These are phyloP conservation scores for Larix kaempferi DNA, from an alignment of 75 land plant genomes.

Conservation along the genomic window DNA sequence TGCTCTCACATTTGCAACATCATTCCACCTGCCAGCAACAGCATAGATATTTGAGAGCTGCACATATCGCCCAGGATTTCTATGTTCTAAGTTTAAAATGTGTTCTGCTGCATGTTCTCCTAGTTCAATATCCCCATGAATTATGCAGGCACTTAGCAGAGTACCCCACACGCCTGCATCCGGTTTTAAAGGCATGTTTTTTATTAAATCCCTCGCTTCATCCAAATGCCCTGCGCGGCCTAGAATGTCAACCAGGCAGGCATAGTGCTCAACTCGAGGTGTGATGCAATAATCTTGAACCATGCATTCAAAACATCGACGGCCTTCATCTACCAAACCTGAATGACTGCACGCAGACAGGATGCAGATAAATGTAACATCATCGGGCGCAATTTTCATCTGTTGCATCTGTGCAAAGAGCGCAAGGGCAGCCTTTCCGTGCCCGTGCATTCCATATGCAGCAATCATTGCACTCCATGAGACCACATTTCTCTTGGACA, in stretches of 20 bases:
- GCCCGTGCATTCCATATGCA: slow-evolving; percentile 59
- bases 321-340: slow-evolving; percentile 60
- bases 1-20: slow-evolving; percentile 9
- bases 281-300: slow-evolving; percentile 13
- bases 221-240: slow-evolving; percentile 20
- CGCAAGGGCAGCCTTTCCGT: slow-evolving; percentile 36
- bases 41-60: slow-evolving; percentile 21
- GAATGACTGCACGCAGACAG: slow-evolving; percentile 68
- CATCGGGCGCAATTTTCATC: slow-evolving; percentile 37
- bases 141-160: slow-evolving; percentile 15
- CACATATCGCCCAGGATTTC: slow-evolving; percentile 12
- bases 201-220: slow-evolving; percentile 10
- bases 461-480: slow-evolving; percentile 76
- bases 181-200: slow-evolving; percentile 8
- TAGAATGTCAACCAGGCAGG: slow-evolving; percentile 19
- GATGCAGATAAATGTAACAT: slow-evolving; percentile 39
- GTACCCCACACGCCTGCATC: slow-evolving; percentile 11
- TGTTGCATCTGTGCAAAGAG: slow-evolving; percentile 38
- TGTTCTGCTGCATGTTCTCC: slow-evolving; percentile 8
- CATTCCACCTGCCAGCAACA: slow-evolving; percentile 11
- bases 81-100: slow-evolving; percentile 8
- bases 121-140: slow-evolving; percentile 7
- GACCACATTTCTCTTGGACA: slow-evolving; percentile 34
- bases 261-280: slow-evolving; percentile 17
- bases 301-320: slow-evolving; percentile 39